Evolutionary conservation across 2,329 filamentous ascomycete genomes (phyloP).

Genomic region (Verticillium nonalfalfae): DNA sequence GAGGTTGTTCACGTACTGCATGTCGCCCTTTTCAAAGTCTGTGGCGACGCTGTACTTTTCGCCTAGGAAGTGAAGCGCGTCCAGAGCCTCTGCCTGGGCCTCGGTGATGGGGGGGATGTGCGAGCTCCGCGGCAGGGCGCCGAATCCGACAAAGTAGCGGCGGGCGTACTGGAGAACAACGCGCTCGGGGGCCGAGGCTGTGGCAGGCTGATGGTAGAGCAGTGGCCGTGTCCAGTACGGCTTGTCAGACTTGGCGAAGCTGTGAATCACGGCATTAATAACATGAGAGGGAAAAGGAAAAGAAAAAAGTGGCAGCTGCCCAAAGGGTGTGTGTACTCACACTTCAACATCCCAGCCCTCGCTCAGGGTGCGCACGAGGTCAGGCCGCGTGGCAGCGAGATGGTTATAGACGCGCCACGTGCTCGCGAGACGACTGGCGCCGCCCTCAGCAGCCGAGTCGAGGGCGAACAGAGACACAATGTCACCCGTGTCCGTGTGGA

Average conservation of each 20-base stretch:
- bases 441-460: constrained; percentile 43
- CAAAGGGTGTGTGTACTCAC: constrained; percentile 16
- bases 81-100: constrained; percentile 45
- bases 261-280: constrained; percentile 14
- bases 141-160: constrained; percentile 51
- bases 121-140: constrained; percentile 42
- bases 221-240: constrained; percentile 42
- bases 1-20: constrained; percentile 50
- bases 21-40: constrained; percentile 42
- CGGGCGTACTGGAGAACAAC: constrained; percentile 56
- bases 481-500: constrained; percentile 56
- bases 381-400: constrained; percentile 49
- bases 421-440: constrained; percentile 51
- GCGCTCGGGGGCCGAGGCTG: constrained; percentile 37
- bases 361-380: constrained; percentile 50
- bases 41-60: constrained; percentile 37
- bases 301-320: constrained; percentile 1
- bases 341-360: constrained; percentile 41
- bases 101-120: constrained; percentile 51
- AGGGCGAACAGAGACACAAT: constrained; percentile 53
- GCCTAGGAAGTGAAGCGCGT: constrained; percentile 42
- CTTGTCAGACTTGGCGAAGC: constrained; percentile 42
- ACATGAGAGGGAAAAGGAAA: neutral
- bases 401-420: constrained; percentile 58
- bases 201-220: constrained; percentile 47